Evolutionary conservation across 2,329 filamentous ascomycete species (phyloP).

Genomic region (Blastomyces emzantsi): DNA sequence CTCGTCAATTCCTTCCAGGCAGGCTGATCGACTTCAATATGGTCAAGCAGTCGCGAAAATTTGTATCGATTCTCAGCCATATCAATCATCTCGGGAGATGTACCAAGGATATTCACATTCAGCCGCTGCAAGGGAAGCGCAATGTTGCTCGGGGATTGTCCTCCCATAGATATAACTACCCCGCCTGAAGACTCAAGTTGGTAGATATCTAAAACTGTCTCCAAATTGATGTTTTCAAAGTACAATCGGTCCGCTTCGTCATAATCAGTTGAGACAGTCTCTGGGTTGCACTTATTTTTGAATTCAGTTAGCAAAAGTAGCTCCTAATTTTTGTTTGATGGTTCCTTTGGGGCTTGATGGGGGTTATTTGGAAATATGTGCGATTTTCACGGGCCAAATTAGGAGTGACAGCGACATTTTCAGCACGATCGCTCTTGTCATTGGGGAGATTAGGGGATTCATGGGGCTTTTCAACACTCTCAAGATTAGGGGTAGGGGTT

Average conservation of each 20-base stretch:
- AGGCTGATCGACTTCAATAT: conserved; percentile 90
- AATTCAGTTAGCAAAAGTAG: conserved; percentile 12
- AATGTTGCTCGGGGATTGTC: conserved; percentile 97
- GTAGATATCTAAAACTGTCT: conserved; percentile 90
- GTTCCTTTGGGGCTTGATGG: neutral
- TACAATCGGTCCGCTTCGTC: conserved; percentile 92
- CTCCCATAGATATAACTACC: conserved; percentile 91
- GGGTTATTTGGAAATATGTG: neutral
- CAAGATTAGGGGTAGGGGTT: too few relatives aligned
- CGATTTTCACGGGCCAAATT: neutral
- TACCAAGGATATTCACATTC: conserved; percentile 87
- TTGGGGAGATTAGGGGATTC: too few relatives aligned
- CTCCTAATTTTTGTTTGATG: neutral
- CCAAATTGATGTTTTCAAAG: conserved; percentile 89
- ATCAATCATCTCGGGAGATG: conserved; percentile 98
- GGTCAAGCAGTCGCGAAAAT: conserved; percentile 95
- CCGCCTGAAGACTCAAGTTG: conserved; percentile 73
- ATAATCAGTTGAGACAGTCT: conserved; percentile 84
- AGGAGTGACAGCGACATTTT: too few relatives aligned
- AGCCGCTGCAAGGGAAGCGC: conserved; percentile 78
- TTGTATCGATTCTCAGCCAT: conserved; percentile 96
- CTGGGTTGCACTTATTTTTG: conserved; percentile 58
- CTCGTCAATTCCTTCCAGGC: conserved; percentile 97
- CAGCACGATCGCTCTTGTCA: too few relatives aligned
- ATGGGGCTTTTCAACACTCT: neutral